Base-by-base conservation (phyloP, 192 early-diverging fungal genomes). In the Fimicolochytrium jonesii region DNA sequence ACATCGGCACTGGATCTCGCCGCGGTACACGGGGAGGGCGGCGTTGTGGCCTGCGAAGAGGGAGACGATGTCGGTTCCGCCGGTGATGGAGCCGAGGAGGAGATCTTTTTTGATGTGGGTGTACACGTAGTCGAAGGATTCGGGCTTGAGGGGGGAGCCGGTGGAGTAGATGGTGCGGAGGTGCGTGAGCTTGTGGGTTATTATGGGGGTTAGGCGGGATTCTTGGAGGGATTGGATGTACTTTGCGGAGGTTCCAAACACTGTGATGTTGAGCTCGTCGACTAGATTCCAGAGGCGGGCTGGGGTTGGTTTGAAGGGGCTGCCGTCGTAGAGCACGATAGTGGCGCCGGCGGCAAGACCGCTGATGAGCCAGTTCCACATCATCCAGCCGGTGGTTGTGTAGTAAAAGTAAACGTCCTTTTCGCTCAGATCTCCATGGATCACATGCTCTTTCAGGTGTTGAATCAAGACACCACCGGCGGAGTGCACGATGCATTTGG, bases 281-380 rank as follows among this genome's bases (percentile, higher is more conserved):
- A 82, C 76, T 15, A 95, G 73, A 23, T 87, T 74, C 90, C 89
- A 97, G 47, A 98, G 72, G 0, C 81, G 75, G 36, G 72, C 53
- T 4, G 90, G 76, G n/a, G 79, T 70, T 3, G 92, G 91, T 59
- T 87, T 90, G 78, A 98, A 92, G 1, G 94, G 96, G 36, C 88
- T 92, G 31, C 96, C 96, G 65, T 98, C 94, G 77, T 90, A 98
- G 1, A 89, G 67, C 23, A 62, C 58, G 9, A 52, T 20, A 17
- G 66, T 59, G 17, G 42, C 18, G 11, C 55, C 64, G 42, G 49
- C 59, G 22, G 20, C 80, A n/a, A 97, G 75, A 18, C 83, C 91
- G 18, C 81, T 76, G 1, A 94, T 81, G 26, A 96, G 83, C 96
- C 96, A 98, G 74, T 98, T 97, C 94, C 94, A 98, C 96, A 98